These are phyloP conservation scores for Aurinia saxatilis DNA, from an alignment of 345 rosid genomes.

Conservation along the genomic window DNA sequence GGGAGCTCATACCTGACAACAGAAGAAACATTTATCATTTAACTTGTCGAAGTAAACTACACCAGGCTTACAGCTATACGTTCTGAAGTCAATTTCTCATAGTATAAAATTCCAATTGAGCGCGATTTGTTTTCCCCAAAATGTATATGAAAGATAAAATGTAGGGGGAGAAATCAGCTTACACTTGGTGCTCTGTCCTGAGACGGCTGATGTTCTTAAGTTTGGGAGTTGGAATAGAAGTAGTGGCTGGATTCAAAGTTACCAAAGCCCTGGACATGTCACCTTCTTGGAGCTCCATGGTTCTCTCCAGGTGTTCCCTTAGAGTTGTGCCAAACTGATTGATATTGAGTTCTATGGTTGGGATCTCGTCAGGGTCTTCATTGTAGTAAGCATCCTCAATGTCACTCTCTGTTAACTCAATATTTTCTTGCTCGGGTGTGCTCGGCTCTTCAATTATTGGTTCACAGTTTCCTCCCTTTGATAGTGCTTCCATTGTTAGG, in stretches of 20 bases:
- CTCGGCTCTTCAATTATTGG: slow-evolving; percentile 91
- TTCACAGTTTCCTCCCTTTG: slow-evolving; percentile 26
- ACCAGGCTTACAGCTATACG: not conserved
- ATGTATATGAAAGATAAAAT: not conserved
- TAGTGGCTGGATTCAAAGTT: slow-evolving; percentile 55
- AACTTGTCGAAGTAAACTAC: not conserved
- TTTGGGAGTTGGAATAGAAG: slow-evolving; percentile 65
- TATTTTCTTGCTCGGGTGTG: slow-evolving; percentile 55
- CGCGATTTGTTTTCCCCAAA: not conserved
- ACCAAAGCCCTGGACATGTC: slow-evolving; percentile 84
- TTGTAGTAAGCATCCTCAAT: slow-evolving; percentile 53
- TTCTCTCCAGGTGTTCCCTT: slow-evolving; percentile 49
- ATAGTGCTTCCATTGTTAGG: slow-evolving; percentile 12
- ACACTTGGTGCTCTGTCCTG: slow-evolving; percentile 96
- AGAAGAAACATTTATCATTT: slow-evolving; percentile 16
- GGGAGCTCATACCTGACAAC: slow-evolving; percentile 82
- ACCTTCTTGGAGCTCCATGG: slow-evolving; percentile 64
- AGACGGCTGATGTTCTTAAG: slow-evolving; percentile 74
- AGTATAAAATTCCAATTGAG: not conserved
- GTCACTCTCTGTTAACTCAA: slow-evolving; percentile 45
- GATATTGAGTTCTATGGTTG: slow-evolving; percentile 61
- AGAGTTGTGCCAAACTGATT: slow-evolving; percentile 53
- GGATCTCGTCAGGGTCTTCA: slow-evolving; percentile 81
- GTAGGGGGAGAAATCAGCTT: slow-evolving; percentile 35
- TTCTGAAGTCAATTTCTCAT: not conserved